Evolutionary conservation across 192 early-diverging fungal species (phyloP).

Genomic region (Kickxella alabastrina): DNA sequence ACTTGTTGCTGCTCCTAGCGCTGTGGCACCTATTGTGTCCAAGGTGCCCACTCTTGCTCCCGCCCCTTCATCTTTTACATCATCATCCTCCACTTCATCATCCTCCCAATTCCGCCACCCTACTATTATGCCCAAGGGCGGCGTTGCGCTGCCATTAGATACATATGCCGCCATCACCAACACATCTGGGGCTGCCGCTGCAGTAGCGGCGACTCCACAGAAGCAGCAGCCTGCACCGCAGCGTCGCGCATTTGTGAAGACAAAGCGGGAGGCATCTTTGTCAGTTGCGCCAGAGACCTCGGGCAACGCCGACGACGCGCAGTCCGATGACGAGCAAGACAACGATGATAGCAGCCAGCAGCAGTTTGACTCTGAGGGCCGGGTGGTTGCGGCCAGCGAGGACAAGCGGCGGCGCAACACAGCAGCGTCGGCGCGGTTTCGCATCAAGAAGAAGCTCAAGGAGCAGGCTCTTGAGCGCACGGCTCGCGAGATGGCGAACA

Average conservation of each 20-base stretch:
- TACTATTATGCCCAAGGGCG: conserved; percentile 26
- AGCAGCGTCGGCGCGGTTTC: conserved; percentile 89
- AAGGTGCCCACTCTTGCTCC: conserved; percentile 11
- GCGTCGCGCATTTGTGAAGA: background rate
- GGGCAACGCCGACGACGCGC: conserved; percentile 3
- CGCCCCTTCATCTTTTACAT: background rate
- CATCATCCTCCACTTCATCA: background rate
- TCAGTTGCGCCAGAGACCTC: conserved; percentile 3
- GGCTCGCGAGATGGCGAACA: conserved; percentile 69
- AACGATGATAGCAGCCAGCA: conserved; percentile 13
- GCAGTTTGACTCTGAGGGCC: conserved; percentile 72
- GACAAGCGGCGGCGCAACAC: conserved; percentile 96
- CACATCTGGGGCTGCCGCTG: background rate
- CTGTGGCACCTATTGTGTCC: too few species aligned
- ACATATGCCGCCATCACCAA: background rate
- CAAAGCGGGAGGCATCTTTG: background rate
- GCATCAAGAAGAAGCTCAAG: conserved; percentile 90
- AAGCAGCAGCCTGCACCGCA: background rate
- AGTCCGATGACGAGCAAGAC: background rate
- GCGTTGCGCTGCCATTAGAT: background rate
- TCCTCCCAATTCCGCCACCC: conserved; percentile 13
- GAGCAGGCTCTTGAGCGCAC: conserved; percentile 83
- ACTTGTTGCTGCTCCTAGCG: background rate
- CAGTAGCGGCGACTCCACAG: background rate
- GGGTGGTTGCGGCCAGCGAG: conserved; percentile 67